These are phyloP conservation scores for Sarocladium brachiariae DNA, from an alignment of 2,329 filamentous ascomycete genomes.

Conservation along the genomic window DNA sequence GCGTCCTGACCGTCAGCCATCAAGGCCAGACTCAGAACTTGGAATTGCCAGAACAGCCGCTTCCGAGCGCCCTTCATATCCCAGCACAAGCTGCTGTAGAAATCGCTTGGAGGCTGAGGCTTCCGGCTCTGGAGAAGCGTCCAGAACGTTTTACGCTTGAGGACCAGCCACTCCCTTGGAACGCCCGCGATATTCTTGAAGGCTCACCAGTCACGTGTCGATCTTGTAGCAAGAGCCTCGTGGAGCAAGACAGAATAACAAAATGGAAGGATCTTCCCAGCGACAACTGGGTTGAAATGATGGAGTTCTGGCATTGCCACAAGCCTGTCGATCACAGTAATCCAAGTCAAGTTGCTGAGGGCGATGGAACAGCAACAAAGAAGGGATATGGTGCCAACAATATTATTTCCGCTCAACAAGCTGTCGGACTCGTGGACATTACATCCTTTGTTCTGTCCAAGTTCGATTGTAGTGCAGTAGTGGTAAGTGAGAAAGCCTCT, in stretches of 20 bases:
- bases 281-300: constrained; percentile 99
- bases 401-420: constrained; percentile 56
- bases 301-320: constrained; percentile 99
- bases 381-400: constrained; percentile 83
- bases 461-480: constrained; percentile 50
- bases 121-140: constrained; percentile 20
- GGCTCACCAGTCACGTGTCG: constrained; percentile 37
- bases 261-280: constrained; percentile 91
- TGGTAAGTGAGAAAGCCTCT: constrained; percentile 25
- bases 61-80: constrained; percentile 30
- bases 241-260: constrained; percentile 32
- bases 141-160: constrained; percentile 23
- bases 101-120: constrained; percentile 50
- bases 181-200: constrained; percentile 39
- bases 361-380: constrained; percentile 36
- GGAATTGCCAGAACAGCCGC: constrained; percentile 32
- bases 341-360: not conserved
- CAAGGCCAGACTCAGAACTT: constrained; percentile 28
- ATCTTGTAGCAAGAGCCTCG: constrained; percentile 29
- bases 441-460: constrained; percentile 66
- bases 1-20: constrained; percentile 41
- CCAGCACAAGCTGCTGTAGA: constrained; percentile 23
- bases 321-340: constrained; percentile 63
- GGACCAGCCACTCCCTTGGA: constrained; percentile 46
- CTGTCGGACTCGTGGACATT: constrained; percentile 74